Percentiles rank a stretch among this genome's conserved stretches.
These are phyloP conservation scores for Exsudoporus frostii DNA, from an alignment of 768 basidiomycete genomes.

Conservation along the genomic window DNA sequence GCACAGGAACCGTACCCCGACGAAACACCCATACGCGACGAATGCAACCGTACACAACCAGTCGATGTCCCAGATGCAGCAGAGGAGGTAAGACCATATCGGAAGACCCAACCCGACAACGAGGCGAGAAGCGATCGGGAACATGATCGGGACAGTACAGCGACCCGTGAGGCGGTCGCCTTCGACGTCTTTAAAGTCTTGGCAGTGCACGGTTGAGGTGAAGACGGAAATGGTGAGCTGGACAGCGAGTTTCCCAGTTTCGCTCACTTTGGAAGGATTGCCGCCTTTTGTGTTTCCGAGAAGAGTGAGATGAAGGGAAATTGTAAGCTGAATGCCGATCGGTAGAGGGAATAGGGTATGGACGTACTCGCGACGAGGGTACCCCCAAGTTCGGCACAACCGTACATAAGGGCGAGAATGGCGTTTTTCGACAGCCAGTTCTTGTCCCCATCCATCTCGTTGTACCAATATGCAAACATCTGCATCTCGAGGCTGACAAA, in stretches of 20 bases:
- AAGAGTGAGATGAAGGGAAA: not conserved
- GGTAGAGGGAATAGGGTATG: not conserved
- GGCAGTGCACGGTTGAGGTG: slow-evolving; percentile 45
- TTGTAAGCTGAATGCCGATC: not conserved
- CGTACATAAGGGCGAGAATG: slow-evolving; percentile 38
- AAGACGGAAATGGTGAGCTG: slow-evolving; percentile 38
- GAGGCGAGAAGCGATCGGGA: slow-evolving; percentile 36
- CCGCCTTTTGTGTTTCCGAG: slow-evolving; percentile 11
- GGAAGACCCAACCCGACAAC: slow-evolving; percentile 34
- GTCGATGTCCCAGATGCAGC: slow-evolving; percentile 36
- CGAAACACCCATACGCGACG: slow-evolving; percentile 30
- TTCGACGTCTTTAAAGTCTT: slow-evolving; percentile 45
- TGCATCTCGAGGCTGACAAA: slow-evolving; percentile 35
- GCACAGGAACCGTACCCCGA: slow-evolving; percentile 34
- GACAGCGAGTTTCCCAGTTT: slow-evolving; percentile 31
- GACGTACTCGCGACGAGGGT: slow-evolving; percentile 36
- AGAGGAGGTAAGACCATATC: slow-evolving; percentile 37
- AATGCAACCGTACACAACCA: slow-evolving; percentile 25
- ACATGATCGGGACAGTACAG: slow-evolving; percentile 42
- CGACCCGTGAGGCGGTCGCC: slow-evolving; percentile 41
- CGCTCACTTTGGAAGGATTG: slow-evolving; percentile 26
- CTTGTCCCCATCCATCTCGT: slow-evolving; percentile 36
- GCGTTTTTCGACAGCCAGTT: slow-evolving; percentile 40
- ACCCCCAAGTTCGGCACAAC: slow-evolving; percentile 37
- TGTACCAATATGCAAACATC: slow-evolving; percentile 35